Evolutionary conservation across 139 green algal species (phyloP), one percentile per base, ranked within the genome.

Genomic region (Chlamydomonas urium): DNA sequence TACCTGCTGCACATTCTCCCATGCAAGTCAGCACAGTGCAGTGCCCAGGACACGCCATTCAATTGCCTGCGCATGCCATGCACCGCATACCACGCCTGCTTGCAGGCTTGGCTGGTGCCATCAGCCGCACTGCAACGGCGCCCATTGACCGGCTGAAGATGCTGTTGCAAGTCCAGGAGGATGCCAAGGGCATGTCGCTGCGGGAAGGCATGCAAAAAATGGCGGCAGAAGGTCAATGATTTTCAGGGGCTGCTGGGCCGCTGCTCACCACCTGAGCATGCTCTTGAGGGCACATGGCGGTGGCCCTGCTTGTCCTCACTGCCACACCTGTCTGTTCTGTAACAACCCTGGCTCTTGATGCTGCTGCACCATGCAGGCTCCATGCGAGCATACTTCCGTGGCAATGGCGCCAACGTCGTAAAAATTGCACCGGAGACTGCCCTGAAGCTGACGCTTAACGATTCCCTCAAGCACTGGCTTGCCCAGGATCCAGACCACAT

Each of bases 81-180:
- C n/a, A 32, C 56, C 28, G 56, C 19, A 17, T 26, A 56, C 17
- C 45, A 6, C 56, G n/a, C 8, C 10, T 53, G 3, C 26, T 36
- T 69, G 42, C 83, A 90, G 93, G 86, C 1, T 37, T 97, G 17
- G 92, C 92, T 5, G 94, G 94, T 1, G 92, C 86, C 0, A 84
- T 98, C 28, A 94, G 85, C 73, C 67, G 93, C 0, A 94, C 92
- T 14, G 83, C 86, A 42, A 98, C 93, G 28, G 93, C 93, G 0
- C 93, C 93, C 0, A 74, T 97, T 1, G 93, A 98, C 82, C 77
- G 93, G 31, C 38, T 98, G 31, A 98, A 97, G 78, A 96, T 97
- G 86, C 79, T 98, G 37, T 71, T 97, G 37, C 86, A 93, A 75
- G 83, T 94, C 26, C 82, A 96, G 38, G 90, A 96, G 65, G 65